Evolutionary conservation across 2,329 filamentous ascomycete species (phyloP).

Genomic region (Colletotrichum musicola): DNA sequence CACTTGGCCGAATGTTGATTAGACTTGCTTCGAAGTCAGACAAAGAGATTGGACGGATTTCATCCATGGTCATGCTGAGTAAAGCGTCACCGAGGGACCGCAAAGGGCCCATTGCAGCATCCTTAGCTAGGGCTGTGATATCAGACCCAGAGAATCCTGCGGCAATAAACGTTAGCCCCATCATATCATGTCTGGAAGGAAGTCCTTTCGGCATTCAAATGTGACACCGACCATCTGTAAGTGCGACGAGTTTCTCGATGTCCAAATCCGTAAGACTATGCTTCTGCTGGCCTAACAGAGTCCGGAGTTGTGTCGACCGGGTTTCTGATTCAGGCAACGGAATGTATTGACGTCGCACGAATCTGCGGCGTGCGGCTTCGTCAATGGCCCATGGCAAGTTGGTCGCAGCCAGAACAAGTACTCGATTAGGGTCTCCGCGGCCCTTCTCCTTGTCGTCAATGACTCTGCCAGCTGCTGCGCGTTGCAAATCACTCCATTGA

Average conservation of each 20-base stretch:
- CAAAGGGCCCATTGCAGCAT: constrained; percentile 96
- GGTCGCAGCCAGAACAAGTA: constrained; percentile 93
- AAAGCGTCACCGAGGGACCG: constrained; percentile 90
- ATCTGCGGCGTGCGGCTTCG: constrained; percentile 89
- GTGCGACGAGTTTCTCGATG: constrained; percentile 77
- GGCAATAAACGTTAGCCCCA: constrained; percentile 11
- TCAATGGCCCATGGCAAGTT: constrained; percentile 99
- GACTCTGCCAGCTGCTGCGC: constrained; percentile 89
- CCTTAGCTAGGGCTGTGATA: constrained; percentile 95
- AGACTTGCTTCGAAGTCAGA: constrained; percentile 88
- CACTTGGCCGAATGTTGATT: constrained; percentile 87
- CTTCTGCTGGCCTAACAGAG: constrained; percentile 87
- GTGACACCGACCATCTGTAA: constrained; percentile 81
- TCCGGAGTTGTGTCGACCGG: constrained; percentile 81
- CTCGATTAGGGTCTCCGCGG: constrained; percentile 84
- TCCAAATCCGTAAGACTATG: constrained; percentile 80
- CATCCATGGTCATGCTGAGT: constrained; percentile 91
- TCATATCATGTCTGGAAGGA: neutral
- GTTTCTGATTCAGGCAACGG: constrained; percentile 90
- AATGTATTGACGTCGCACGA: constrained; percentile 95
- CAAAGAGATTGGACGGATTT: constrained; percentile 89
- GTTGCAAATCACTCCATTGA: constrained; percentile 94
- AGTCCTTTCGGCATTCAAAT: neutral
- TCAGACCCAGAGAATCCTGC: constrained; percentile 97
- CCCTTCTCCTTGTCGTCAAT: constrained; percentile 74